These are phyloP conservation scores for Aspergillus saccharolyticus DNA, from an alignment of 495 filamentous ascomycete species.

Conservation along the genomic window DNA sequence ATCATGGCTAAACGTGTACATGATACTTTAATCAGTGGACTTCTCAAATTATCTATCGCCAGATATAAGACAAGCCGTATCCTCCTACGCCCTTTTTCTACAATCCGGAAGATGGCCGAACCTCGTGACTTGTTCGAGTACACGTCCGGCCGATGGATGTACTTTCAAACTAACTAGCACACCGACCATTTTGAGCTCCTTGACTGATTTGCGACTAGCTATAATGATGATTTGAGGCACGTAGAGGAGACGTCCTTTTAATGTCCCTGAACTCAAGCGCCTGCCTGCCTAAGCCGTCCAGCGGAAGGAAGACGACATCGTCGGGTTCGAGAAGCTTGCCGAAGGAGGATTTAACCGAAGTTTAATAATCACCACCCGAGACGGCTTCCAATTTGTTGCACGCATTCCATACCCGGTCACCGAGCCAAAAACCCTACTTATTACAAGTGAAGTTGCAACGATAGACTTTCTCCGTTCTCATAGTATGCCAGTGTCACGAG, in stretches of 20 bases:
- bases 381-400: conserved; percentile 24
- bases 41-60: too few species aligned
- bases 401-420: conserved; percentile 23
- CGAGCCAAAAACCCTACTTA: conserved; percentile 21
- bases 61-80: too few species aligned
- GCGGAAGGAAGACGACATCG: background rate
- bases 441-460: conserved; percentile 37
- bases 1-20: too few species aligned
- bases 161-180: background rate
- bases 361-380: conserved; percentile 23
- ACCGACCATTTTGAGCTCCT: background rate
- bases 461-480: conserved; percentile 24
- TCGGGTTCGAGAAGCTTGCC: conserved; percentile 20
- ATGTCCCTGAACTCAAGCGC: background rate
- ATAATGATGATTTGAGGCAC: background rate
- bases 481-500: conserved; percentile 30
- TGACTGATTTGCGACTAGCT: background rate
- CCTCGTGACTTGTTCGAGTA: background rate
- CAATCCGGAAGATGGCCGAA: too few species aligned
- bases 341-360: conserved; percentile 33
- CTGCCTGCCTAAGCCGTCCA: background rate
- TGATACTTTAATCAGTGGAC: too few species aligned
- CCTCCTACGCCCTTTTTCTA: too few species aligned
- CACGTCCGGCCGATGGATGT: background rate
- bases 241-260: background rate